Conservation (phyloP, 2,329 filamentous ascomycete genomes). For the Capronia coronata region DNA sequence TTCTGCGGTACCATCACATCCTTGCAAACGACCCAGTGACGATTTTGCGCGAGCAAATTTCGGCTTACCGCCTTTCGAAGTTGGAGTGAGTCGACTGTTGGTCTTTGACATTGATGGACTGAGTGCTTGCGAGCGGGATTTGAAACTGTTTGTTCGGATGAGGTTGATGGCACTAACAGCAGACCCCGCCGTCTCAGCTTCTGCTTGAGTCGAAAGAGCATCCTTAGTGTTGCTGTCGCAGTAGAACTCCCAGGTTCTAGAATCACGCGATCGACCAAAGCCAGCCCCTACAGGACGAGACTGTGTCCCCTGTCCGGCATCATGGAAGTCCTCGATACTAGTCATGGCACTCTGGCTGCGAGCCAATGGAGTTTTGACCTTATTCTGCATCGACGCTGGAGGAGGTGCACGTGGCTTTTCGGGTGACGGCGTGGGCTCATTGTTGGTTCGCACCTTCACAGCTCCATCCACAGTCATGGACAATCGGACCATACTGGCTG, state of each 20-base stretch:
- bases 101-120: conserved; percentile 42
- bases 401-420: conserved; percentile 47
- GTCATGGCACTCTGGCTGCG: conserved; percentile 28
- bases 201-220: conserved; percentile 71
- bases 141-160: conserved; percentile 63
- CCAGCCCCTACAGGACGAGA: conserved; percentile 38
- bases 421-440: conserved; percentile 64
- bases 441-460: conserved; percentile 70
- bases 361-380: conserved; percentile 46
- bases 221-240: conserved; percentile 74
- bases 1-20: conserved; percentile 29
- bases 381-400: conserved; percentile 40
- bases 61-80: conserved; percentile 45
- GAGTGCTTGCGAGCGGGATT: conserved; percentile 38
- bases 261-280: conserved; percentile 75
- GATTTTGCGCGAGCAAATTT: conserved; percentile 57
- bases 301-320: conserved; percentile 11
- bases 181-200: conserved; percentile 72
- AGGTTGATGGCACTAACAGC: conserved; percentile 76
- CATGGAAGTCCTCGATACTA: conserved; percentile 14
- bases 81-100: conserved; percentile 40
- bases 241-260: conserved; percentile 84
- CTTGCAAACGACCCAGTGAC: conserved; percentile 57
- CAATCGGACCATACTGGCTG: conserved; percentile 56
- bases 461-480: conserved; percentile 84